A percentile compares a stretch with the other conserved stretches of the same genome.
Evolutionary conservation across 768 basidiomycete genomes (phyloP).

Genomic region (Podaxis pistillaris): DNA sequence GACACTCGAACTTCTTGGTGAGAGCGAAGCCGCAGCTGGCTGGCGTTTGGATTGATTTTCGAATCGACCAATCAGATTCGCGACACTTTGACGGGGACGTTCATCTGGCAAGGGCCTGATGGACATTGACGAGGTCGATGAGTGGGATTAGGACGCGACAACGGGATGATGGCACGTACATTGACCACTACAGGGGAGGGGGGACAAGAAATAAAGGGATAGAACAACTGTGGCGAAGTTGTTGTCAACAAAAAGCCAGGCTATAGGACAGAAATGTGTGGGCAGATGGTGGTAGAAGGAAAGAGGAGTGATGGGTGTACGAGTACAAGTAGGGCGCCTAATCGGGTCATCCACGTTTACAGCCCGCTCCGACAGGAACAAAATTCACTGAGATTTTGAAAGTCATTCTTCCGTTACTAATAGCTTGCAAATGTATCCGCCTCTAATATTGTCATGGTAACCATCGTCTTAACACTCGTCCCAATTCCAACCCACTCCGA

Average conservation of each 20-base stretch:
- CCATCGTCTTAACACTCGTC: slow-evolving; percentile 30
- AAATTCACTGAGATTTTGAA: background rate
- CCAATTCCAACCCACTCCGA: slow-evolving; percentile 26
- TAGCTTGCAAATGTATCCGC: slow-evolving; percentile 4
- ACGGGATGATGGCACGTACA: slow-evolving; percentile 29
- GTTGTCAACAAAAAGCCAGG: background rate
- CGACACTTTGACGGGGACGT: slow-evolving; percentile 81
- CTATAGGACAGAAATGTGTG: background rate
- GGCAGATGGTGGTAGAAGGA: background rate
- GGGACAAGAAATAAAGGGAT: slow-evolving; percentile 6
- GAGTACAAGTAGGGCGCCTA: background rate
- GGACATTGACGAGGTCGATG: slow-evolving; percentile 17
- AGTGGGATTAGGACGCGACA: slow-evolving; percentile 19
- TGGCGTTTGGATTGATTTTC: slow-evolving; percentile 75
- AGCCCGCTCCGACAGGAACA: background rate
- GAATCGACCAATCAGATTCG: slow-evolving; percentile 88
- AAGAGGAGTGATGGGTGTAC: background rate
- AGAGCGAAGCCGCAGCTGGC: slow-evolving; percentile 30
- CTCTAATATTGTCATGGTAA: slow-evolving; percentile 26
- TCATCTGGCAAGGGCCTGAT: slow-evolving; percentile 85
- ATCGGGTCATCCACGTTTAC: slow-evolving; percentile 8
- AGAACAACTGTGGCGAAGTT: background rate
- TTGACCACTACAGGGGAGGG: slow-evolving; percentile 23
- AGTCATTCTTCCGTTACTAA: background rate
- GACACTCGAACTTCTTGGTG: slow-evolving; percentile 66